Conservation (phyloP, 2,329 filamentous ascomycete species). For the Fusarium sp. region DNA sequence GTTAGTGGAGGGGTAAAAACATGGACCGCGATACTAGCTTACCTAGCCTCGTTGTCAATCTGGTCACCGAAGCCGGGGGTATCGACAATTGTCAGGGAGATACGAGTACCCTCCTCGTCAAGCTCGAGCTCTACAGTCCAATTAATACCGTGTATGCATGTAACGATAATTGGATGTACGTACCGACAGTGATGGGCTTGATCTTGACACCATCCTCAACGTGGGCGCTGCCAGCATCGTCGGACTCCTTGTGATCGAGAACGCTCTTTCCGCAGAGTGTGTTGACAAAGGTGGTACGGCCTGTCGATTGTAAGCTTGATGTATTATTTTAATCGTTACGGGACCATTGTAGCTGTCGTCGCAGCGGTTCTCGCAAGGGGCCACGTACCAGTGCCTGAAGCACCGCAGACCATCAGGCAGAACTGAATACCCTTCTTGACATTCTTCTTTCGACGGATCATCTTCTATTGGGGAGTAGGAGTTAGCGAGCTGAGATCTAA, state of each 20-base stretch:
- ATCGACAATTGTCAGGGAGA: constrained; percentile 97
- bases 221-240: constrained; percentile 88
- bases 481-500: constrained; percentile 42
- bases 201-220: constrained; percentile 98
- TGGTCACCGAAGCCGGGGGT: constrained; percentile 98
- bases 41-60: constrained; percentile 99
- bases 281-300: constrained; percentile 99
- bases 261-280: constrained; percentile 97
- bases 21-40: constrained; percentile 44
- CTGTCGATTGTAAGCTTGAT: constrained; percentile 57
- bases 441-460: constrained; percentile 99
- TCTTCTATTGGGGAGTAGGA: constrained; percentile 67
- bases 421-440: constrained; percentile 99
- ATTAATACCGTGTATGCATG: constrained; percentile 42
- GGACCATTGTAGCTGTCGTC: constrained; percentile 11
- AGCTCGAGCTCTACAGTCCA: constrained; percentile 80
- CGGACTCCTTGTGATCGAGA: constrained; percentile 88
- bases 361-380: constrained; percentile 25
- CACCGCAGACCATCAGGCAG: constrained; percentile 99
- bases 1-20: constrained; percentile 13
- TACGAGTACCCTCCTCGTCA: constrained; percentile 97
- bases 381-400: constrained; percentile 91
- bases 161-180: constrained; percentile 16
- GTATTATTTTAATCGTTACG: constrained; percentile 15
- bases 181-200: constrained; percentile 97